Base-by-base conservation (phyloP, 2,329 filamentous ascomycete species). In the Ophiostoma populinum region DNA sequence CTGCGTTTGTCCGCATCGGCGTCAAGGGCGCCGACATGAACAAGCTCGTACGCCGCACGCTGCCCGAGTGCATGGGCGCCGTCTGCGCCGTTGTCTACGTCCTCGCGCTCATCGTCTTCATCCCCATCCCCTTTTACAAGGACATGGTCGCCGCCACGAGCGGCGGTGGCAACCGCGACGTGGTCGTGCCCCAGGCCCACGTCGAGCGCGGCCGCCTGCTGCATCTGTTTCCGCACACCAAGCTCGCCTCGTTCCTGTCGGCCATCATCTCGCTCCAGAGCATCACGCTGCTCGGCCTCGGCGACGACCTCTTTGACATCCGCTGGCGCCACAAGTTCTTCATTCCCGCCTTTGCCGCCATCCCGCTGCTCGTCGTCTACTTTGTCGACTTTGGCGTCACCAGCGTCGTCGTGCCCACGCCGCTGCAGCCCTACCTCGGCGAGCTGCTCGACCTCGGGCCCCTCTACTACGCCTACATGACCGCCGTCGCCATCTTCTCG, bases 301-400 rank as follows among this genome's bases (percentile, higher is more conserved):
- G 83, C 45, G 90, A 98, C 57, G 90, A 98, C 57, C 70, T 94
- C 34, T 93, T 98, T 57, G 90, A 98, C 55, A 93, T 98, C 50
- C 75, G 90, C 51, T 98, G 90, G 90, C 79, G 90, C 36, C 87
- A 98, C 67, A 98, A 98, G 62, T 85, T 94, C 58, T 80, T 94
- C 62, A 94, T 98, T 47, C 90, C 90, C 6, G 90, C 83, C 39
- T 80, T 98, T 47, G 86, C 86, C 38, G 79, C 83, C 31, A 82
- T 95, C 40, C 90, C 90, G 12, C 78, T 95, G 56, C 75, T 98
- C 9, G 81, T 92, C 43, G 80, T 98, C 47, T 98, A 98, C 65
- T 93, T 93, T 60, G 85, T 95, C 55, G 87, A 95, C 58, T 98
- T 95, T 54, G 87, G 85, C 44, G 87, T 98, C 42, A 98, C 90